Percentiles rank a stretch among this genome's conserved stretches.
These are phyloP conservation scores for Akanthomyces uredinophilus DNA, from an alignment of 2,329 filamentous ascomycete genomes.

Conservation along the genomic window DNA sequence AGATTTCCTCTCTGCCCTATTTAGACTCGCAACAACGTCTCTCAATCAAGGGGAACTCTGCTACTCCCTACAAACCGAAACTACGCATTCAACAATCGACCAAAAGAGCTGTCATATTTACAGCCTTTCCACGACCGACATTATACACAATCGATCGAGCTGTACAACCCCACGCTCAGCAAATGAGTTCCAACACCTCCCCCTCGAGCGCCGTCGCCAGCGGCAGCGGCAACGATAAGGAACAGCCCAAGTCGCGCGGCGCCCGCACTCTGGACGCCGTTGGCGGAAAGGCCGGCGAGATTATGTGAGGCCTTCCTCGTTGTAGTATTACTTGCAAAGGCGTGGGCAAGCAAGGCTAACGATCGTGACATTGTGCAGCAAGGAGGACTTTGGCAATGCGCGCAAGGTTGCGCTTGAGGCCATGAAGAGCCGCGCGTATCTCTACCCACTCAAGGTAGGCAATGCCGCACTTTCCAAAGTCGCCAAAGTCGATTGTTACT, in stretches of 20 bases:
- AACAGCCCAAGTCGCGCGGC: conserved; percentile 10
- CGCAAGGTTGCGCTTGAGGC: conserved; percentile 61
- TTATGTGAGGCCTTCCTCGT: conserved; percentile 4
- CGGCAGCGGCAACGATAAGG: conserved; percentile 4
- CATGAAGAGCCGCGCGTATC: conserved; percentile 69
- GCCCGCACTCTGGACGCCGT: conserved; percentile 9
- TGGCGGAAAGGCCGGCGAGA: conserved; percentile 10
- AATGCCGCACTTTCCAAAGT: background rate
- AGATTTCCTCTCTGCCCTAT: background rate
- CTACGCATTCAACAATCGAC: background rate
- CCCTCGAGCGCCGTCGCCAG: conserved; percentile 5
- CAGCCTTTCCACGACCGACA: background rate
- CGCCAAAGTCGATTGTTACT: background rate
- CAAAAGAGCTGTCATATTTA: background rate
- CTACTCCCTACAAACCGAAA: too few relatives aligned
- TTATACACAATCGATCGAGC: background rate
- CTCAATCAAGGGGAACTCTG: background rate
- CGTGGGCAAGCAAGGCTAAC: background rate
- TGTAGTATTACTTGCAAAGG: background rate
- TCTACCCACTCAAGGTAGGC: conserved; percentile 72
- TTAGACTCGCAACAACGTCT: too few relatives aligned
- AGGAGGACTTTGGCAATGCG: conserved; percentile 67
- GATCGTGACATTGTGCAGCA: conserved; percentile 31
- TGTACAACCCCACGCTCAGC: background rate
- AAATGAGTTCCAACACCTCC: conserved; percentile 4